A percentile compares a stretch with the other conserved stretches of the same genome.
These are phyloP conservation scores for Hypoxylon intermedium DNA, from an alignment of 495 filamentous ascomycete species.

Conservation along the genomic window DNA sequence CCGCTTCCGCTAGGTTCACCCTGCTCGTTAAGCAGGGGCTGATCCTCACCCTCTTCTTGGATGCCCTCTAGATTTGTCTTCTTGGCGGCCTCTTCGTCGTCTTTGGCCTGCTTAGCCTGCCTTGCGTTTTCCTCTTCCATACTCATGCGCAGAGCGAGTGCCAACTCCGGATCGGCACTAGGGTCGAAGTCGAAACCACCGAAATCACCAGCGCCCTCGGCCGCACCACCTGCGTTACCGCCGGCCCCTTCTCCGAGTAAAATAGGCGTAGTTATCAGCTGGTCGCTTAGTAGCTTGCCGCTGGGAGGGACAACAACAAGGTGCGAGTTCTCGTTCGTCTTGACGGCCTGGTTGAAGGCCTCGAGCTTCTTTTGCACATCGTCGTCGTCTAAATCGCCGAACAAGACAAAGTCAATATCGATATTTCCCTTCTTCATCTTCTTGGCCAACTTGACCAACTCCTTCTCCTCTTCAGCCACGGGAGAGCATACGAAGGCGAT, in stretches of 20 bases:
- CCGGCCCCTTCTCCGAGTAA: constrained; percentile 75
- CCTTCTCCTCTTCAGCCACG: constrained; percentile 86
- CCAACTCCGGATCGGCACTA: constrained; percentile 87
- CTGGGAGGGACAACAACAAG: constrained; percentile 90
- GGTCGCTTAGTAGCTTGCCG: constrained; percentile 87
- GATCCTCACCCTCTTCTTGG: constrained; percentile 77
- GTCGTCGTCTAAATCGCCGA: constrained; percentile 90
- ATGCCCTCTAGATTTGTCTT: constrained; percentile 81
- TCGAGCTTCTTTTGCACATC: constrained; percentile 85
- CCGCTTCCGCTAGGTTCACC: constrained; percentile 71
- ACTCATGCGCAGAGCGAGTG: constrained; percentile 94
- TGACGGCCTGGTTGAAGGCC: constrained; percentile 90
- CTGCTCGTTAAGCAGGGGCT: constrained; percentile 69
- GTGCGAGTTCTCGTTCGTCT: constrained; percentile 86
- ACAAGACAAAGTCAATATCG: constrained; percentile 89
- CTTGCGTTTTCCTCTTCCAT: constrained; percentile 97
- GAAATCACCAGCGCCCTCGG: constrained; percentile 63
- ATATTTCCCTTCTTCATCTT: constrained; percentile 98
- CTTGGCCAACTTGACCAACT: constrained; percentile 86
- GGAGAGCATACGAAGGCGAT: constrained; percentile 95
- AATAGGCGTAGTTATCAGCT: constrained; percentile 90
- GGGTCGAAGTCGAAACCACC: constrained; percentile 77
- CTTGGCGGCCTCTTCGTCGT: constrained; percentile 69
- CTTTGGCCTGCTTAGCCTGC: constrained; percentile 82
- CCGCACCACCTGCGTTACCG: constrained; percentile 49